Evolutionary conservation across 176 grass and related monocot species (phyloP), one percentile per base, ranked within the genome.

Genomic region (Avena eriantha): DNA sequence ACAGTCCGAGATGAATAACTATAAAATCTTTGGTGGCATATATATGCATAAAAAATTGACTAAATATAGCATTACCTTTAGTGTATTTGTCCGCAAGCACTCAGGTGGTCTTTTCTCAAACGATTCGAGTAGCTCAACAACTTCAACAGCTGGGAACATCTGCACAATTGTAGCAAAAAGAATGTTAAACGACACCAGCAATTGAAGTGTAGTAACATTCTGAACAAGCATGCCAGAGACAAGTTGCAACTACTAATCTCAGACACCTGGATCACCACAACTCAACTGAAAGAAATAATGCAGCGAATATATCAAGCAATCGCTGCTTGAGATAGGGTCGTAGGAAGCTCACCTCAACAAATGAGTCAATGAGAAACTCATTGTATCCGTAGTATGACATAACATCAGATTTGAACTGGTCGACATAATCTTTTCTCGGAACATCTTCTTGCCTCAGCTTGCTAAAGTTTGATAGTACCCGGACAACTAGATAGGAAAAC

Each of bases 31-130:
- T 18, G 50, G 4, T 58, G 68, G 10, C 71, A 68, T 35, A 89
- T 31, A 86, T 39, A 70, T 35, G 10, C 49, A 29, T 24, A 34
- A 48, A 16, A 41, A 33, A 86, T 86, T 34, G 5, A 86, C 22
- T 12, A 9, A 10, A 84, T 66, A 73, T 45, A 58, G 41, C 35
- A 49, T 91, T 93, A 99, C 97, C 94, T 99, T 99, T 41, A 97
- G 69, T 71, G 94, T 99, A 78, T 99, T 99, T 73, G 97, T 94
- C 33, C 94, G 90, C 65, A 99, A 86, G 67, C 87, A 91, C 83
- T 99, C 97, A 59, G 97, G 97, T 16, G 92, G 94, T 80, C 85
- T 94, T 87, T 95, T 99, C 87, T 99, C 97, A 89, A 94, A 99
- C 49, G 97, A 85, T 78, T 99, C 97, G 10, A 99, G 54, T 39